Conservation (phyloP, 345 rosid genomes). For the Cardamine chenopodiifolia region DNA sequence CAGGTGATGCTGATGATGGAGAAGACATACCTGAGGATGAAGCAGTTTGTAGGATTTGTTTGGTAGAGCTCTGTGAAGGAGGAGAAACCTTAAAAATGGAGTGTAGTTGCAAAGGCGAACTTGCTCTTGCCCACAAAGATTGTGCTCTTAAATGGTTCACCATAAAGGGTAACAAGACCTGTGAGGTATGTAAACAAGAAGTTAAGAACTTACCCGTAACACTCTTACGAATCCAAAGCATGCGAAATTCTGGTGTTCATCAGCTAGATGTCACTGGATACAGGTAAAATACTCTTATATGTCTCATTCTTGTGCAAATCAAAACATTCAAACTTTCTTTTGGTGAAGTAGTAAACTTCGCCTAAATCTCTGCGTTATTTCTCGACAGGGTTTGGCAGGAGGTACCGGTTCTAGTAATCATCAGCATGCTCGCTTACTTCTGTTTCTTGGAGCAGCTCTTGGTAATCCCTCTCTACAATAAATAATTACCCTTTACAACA, state of each 20-base stretch:
- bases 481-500: not conserved
- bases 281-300: slow-evolving; percentile 22
- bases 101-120: slow-evolving; percentile 98
- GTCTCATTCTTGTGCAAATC: not conserved
- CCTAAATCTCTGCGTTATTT: slow-evolving; percentile 1
- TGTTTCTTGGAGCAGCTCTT: slow-evolving; percentile 94
- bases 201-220: slow-evolving; percentile 88
- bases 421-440: slow-evolving; percentile 92
- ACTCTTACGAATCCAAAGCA: slow-evolving; percentile 72
- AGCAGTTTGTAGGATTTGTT: slow-evolving; percentile 93
- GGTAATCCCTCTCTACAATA: slow-evolving; percentile 46
- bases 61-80: slow-evolving; percentile 87
- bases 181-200: slow-evolving; percentile 90
- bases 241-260: slow-evolving; percentile 41
- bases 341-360: not conserved
- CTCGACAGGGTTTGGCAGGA: slow-evolving; percentile 85
- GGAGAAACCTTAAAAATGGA: slow-evolving; percentile 98
- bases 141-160: slow-evolving; percentile 97
- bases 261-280: slow-evolving; percentile 40
- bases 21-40: slow-evolving; percentile 94
- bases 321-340: slow-evolving; percentile 1
- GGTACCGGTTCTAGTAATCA: slow-evolving; percentile 74
- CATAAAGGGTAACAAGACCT: slow-evolving; percentile 88
- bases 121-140: slow-evolving; percentile 88
- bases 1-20: slow-evolving; percentile 60